Percentiles rank a stretch among this genome's conserved stretches.
These are phyloP conservation scores for Melaleuca quinquenervia DNA, from an alignment of 345 rosid species.

Conservation along the genomic window DNA sequence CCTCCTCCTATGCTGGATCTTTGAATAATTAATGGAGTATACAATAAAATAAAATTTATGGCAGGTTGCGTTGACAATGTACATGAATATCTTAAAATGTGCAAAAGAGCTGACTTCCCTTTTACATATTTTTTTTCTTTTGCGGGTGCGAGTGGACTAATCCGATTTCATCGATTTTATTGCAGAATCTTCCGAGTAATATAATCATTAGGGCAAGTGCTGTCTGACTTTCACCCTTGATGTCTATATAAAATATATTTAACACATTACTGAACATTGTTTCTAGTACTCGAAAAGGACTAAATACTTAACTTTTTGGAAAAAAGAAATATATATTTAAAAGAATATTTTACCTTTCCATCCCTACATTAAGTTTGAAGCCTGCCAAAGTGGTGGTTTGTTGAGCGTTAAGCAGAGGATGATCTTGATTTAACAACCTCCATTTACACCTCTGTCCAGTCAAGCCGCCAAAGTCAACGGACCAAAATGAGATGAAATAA, in stretches of 20 bases:
- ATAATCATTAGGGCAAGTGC: no score
- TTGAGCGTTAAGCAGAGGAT: background rate
- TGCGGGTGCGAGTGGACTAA: background rate
- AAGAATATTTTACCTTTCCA: no score
- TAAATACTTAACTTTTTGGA: background rate
- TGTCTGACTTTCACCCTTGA: background rate
- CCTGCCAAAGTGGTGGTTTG: background rate
- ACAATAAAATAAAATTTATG: no score
- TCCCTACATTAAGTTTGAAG: no score
- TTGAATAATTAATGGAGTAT: background rate
- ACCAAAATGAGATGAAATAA: background rate
- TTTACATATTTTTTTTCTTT: background rate
- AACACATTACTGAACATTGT: background rate
- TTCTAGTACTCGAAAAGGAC: background rate
- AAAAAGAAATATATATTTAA: no score
- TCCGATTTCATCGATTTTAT: background rate
- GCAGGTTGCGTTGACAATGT: background rate
- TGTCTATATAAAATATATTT: background rate
- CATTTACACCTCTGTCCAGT: background rate
- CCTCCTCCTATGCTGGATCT: background rate
- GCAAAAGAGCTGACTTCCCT: background rate
- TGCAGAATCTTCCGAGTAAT: background rate
- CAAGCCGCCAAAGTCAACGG: background rate
- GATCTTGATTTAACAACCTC: background rate
- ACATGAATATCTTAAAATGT: background rate